Base-by-base conservation (phyloP, 2,329 filamentous ascomycete species). In the Alternaria burnsii region DNA sequence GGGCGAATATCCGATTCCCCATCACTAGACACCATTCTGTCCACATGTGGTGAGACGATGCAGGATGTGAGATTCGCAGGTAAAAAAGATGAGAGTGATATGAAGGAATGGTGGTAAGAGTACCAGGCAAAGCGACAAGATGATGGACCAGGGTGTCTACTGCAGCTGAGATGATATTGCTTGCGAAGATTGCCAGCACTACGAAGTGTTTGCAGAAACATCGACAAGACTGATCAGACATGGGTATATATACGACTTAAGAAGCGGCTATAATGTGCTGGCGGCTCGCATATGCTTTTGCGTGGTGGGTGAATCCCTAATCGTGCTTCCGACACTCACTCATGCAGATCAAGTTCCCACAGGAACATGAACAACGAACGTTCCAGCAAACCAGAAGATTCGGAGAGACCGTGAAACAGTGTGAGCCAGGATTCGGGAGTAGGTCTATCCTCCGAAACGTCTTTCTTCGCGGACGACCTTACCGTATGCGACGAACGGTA, bases 1-100 rank as follows among this genome's bases (percentile, higher is more conserved):
- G 34, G 48, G 22, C 32, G 34, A 16, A 52, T 52, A 22, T 52
- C 48, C 16, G 34, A 52, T 10, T 52, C 32, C n/a, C 48, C 34
- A 38, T 38, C 41, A 0, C 48, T 52, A 22, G 48, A 40, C 20
- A 12, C 20, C 48, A 52, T 52, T 26, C 34, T 52, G 22, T 20
- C n/a, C 38, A 11, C 32, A 40, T 26, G 32, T 26, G 48, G 20
- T 26, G 20, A 20, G 32, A 40, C 40, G 20, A 38, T 36, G 48
- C 32, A 51, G 22, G 48, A 7, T 9, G 32, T 38, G 36, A 52
- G 10, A 12, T 28, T 16, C 6, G 22, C 36, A 16, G 12, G 48
- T 26, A 32, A 8, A 20, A 14, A 22, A 12, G 10, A n/a, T 24
- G 48, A 52, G 4, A 20, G 36, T 52, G 12, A 52, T 34, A 52